Percentiles rank a stretch among this genome's conserved stretches.
Conservation (phyloP, 768 basidiomycete genomes). For the Lactarius tabidus region DNA sequence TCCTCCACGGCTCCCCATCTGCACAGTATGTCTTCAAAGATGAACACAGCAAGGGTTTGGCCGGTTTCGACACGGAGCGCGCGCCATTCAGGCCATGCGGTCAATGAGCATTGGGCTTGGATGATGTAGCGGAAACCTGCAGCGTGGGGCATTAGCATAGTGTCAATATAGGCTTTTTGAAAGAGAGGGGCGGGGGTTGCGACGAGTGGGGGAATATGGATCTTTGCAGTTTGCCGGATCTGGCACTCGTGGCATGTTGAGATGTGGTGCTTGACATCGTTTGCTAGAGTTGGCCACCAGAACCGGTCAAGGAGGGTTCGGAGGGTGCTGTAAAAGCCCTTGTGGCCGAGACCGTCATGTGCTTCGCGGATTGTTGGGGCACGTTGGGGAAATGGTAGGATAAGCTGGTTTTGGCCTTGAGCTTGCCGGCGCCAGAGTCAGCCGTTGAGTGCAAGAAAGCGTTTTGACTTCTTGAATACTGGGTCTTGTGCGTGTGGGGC, state of each 20-base stretch:
- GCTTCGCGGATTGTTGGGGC: conserved; percentile 21
- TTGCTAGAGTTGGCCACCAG: conserved; percentile 30
- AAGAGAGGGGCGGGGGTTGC: conserved; percentile 23
- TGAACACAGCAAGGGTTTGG: neutral
- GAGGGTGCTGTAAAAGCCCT: conserved; percentile 19
- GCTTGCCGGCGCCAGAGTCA: conserved; percentile 19
- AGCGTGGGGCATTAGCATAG: conserved; percentile 39
- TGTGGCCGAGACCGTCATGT: conserved; percentile 17
- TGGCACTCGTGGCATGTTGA: conserved; percentile 41
- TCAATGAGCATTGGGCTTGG: conserved; percentile 36
- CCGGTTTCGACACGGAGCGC: conserved; percentile 29
- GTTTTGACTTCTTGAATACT: too few relatives aligned
- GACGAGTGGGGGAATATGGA: conserved; percentile 28
- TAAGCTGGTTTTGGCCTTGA: conserved; percentile 25
- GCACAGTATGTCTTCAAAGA: neutral
- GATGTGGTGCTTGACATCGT: conserved; percentile 27
- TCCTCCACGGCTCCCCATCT: neutral
- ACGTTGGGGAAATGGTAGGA: conserved; percentile 14
- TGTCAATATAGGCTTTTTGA: conserved; percentile 32
- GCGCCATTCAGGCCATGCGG: conserved; percentile 22
- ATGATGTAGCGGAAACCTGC: conserved; percentile 36
- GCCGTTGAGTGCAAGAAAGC: neutral
- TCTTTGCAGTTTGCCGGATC: conserved; percentile 22
- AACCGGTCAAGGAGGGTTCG: conserved; percentile 19
- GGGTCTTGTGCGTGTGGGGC: too few relatives aligned